Conservation (phyloP, 1,284 basidiomycete species). For the Rhodotorula sp. region DNA sequence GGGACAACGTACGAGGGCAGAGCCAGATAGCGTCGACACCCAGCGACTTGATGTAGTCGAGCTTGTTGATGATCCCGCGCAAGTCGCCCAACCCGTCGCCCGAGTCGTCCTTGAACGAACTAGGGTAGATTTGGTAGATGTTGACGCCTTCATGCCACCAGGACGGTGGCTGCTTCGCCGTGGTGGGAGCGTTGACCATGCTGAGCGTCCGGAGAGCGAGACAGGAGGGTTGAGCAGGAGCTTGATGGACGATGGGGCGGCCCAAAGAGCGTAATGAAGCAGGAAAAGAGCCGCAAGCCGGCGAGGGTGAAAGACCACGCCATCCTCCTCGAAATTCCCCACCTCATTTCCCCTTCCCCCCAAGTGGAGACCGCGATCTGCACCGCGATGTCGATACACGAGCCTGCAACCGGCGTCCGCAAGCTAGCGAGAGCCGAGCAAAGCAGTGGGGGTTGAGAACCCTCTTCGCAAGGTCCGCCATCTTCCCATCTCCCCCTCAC, state of each 20-base stretch:
- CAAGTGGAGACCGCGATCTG: too few species aligned
- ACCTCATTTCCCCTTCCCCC: too few species aligned
- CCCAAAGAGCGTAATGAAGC: too few species aligned
- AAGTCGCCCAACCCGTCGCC: slow-evolving; percentile 76
- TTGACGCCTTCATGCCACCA: slow-evolving; percentile 67
- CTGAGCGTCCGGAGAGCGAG: too few species aligned
- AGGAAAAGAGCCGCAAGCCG: too few species aligned
- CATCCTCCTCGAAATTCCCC: too few species aligned
- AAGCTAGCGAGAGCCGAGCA: background rate
- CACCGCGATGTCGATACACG: too few species aligned
- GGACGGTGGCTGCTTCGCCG: background rate
- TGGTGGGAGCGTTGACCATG: slow-evolving; percentile 6
- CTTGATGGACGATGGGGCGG: too few species aligned
- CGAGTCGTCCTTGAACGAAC: slow-evolving; percentile 71
- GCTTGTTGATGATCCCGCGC: slow-evolving; percentile 64
- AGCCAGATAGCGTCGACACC: slow-evolving; percentile 75
- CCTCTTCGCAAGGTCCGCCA: background rate
- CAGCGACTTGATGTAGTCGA: slow-evolving; percentile 70
- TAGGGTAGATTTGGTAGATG: slow-evolving; percentile 75
- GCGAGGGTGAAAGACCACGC: too few species aligned
- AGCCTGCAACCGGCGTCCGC: too few species aligned
- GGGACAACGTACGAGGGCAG: slow-evolving; percentile 57
- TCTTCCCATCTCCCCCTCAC: too few species aligned
- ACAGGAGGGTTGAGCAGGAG: too few species aligned
- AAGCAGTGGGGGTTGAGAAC: background rate